A percentile compares a stretch with the other conserved stretches of the same genome.
These are phyloP conservation scores for Poa annua DNA, from an alignment of 176 grass and related monocot genomes.

Conservation along the genomic window DNA sequence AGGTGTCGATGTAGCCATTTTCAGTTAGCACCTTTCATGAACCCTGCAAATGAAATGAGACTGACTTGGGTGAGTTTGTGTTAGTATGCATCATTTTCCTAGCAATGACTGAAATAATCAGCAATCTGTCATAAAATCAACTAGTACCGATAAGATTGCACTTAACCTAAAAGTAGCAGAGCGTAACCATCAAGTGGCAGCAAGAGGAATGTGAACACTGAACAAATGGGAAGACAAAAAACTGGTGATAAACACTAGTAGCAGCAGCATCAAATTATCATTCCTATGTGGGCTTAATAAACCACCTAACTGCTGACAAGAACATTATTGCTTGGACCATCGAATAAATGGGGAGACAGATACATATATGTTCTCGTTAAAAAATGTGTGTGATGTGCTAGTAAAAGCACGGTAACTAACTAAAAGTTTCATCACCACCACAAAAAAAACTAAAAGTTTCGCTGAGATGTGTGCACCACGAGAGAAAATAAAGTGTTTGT, in stretches of 20 bases:
- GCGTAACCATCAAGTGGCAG: neutral
- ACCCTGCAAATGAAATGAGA: constrained; percentile 20
- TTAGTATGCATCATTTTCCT: neutral
- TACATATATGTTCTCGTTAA: neutral
- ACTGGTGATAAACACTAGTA: neutral
- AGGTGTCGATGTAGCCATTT: neutral
- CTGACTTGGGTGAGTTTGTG: neutral
- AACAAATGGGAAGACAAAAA: neutral
- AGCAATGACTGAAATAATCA: neutral
- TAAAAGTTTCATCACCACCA: neutral
- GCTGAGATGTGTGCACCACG: neutral
- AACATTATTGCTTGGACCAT: neutral
- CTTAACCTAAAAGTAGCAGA: neutral
- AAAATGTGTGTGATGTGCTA: neutral
- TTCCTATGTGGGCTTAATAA: neutral
- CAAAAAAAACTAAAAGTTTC: too few relatives aligned
- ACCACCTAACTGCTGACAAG: neutral
- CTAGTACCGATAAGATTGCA: neutral
- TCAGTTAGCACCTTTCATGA: neutral
- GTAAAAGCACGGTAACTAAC: neutral
- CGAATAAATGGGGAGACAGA: neutral
- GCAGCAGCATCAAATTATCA: neutral
- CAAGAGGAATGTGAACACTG: neutral
- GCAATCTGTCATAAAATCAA: neutral
- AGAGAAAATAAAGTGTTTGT: neutral